Evolutionary conservation across 768 basidiomycete species (phyloP).

Genomic region (Suillus variegatus): DNA sequence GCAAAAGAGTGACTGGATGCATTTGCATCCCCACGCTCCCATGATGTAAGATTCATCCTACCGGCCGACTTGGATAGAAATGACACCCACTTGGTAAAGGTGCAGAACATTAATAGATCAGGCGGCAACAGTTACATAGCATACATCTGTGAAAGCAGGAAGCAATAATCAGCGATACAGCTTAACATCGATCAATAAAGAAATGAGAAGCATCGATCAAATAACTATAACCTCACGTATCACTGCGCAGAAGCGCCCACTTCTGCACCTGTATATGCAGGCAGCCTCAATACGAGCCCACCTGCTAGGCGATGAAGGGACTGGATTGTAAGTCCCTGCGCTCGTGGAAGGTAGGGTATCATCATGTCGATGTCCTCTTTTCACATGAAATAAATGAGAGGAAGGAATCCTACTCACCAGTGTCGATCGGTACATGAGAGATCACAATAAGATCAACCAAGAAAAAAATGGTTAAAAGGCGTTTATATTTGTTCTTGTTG

Average conservation of each 20-base stretch:
- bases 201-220: constrained; percentile 22
- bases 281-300: constrained; percentile 34
- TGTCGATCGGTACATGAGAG: neutral
- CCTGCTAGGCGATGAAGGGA: constrained; percentile 36
- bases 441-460: neutral
- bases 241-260: constrained; percentile 36
- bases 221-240: constrained; percentile 38
- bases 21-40: constrained; percentile 26
- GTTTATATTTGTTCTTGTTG: constrained; percentile 24
- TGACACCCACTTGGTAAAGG: constrained; percentile 7
- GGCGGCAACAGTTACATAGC: neutral
- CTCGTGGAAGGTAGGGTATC: constrained; percentile 33
- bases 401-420: constrained; percentile 11
- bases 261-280: constrained; percentile 36
- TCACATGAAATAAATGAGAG: neutral
- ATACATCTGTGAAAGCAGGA: constrained; percentile 13
- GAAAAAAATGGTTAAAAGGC: constrained; percentile 8
- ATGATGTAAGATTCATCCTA: constrained; percentile 28
- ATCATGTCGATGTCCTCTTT: constrained; percentile 22
- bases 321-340: constrained; percentile 34
- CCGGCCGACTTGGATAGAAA: constrained; percentile 14
- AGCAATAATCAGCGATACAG: neutral
- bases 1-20: constrained; percentile 26
- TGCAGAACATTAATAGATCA: neutral
- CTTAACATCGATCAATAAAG: neutral